These are phyloP conservation scores for Passiflora organensis DNA, from an alignment of 345 rosid species.

Conservation along the genomic window DNA sequence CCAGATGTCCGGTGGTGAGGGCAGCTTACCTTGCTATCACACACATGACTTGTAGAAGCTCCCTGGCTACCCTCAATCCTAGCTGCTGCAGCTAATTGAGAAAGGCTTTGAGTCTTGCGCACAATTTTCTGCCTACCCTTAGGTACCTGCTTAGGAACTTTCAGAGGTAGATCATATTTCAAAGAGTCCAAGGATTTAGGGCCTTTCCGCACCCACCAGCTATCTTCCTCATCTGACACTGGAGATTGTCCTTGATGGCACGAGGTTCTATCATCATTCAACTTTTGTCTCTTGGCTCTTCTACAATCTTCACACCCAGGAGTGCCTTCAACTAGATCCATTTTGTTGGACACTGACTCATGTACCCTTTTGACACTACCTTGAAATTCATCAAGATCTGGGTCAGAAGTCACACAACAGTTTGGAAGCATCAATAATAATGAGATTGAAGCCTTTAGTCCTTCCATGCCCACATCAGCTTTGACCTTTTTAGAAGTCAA, in stretches of 20 bases:
- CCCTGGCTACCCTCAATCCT: slow-evolving; percentile 98
- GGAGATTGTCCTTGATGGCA: slow-evolving; percentile 59
- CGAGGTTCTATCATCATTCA: slow-evolving; percentile 64
- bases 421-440: slow-evolving; percentile 63
- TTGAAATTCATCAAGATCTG: slow-evolving; percentile 56
- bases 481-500: slow-evolving; percentile 39
- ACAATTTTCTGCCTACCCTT: slow-evolving; percentile 83
- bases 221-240: slow-evolving; percentile 76
- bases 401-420: slow-evolving; percentile 36
- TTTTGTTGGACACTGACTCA: slow-evolving; percentile 25
- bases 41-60: slow-evolving; percentile 86
- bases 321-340: slow-evolving; percentile 41
- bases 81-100: slow-evolving; percentile 87
- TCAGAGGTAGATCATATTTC: slow-evolving; percentile 62
- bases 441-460: slow-evolving; percentile 61
- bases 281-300: slow-evolving; percentile 39
- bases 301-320: slow-evolving; percentile 95
- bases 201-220: slow-evolving; percentile 91
- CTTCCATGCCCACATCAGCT: slow-evolving; percentile 40
- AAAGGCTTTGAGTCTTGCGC: slow-evolving; percentile 83
- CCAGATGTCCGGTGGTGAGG: slow-evolving; percentile 60
- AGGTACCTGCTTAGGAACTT: slow-evolving; percentile 63
- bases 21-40: slow-evolving; percentile 55
- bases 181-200: slow-evolving; percentile 45
- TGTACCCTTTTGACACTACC: slow-evolving; percentile 57